These are phyloP conservation scores for Mucor piriformis DNA, from an alignment of 371 early-diverging fungal genomes.

Conservation along the genomic window DNA sequence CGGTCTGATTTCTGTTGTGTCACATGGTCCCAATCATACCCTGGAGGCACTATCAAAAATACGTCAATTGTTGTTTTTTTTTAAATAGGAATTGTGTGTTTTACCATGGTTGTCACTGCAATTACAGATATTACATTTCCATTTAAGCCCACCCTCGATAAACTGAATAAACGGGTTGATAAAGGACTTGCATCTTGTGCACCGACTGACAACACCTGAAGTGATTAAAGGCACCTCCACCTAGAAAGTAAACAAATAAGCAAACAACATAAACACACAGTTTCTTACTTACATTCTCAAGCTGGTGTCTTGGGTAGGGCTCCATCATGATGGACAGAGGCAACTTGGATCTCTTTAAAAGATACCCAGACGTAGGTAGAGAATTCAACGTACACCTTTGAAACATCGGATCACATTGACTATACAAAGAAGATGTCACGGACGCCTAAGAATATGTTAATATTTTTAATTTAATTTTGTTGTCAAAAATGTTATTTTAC, in stretches of 20 bases:
- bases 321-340: constrained; percentile 79
- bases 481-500: constrained; percentile 24
- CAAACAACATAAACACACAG: too few relatives aligned
- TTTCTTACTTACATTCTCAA: constrained; percentile 45
- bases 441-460: constrained; percentile 47
- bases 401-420: constrained; percentile 58
- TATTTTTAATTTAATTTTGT: not conserved
- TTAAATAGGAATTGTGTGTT: not conserved
- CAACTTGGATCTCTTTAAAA: constrained; percentile 68
- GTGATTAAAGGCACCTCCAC: constrained; percentile 58
- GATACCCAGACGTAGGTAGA: constrained; percentile 61
- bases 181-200: constrained; percentile 81
- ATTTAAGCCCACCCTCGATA: constrained; percentile 74
- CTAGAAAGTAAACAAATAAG: not conserved
- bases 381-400: constrained; percentile 77
- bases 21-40: constrained; percentile 77
- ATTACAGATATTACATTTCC: constrained; percentile 87
- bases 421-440: constrained; percentile 40
- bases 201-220: constrained; percentile 71
- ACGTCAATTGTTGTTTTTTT: not conserved
- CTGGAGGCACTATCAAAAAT: constrained; percentile 60
- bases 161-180: constrained; percentile 85
- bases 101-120: constrained; percentile 73
- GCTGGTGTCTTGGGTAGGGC: constrained; percentile 57
- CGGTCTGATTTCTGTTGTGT: constrained; percentile 69